Base-by-base conservation (phyloP, 768 basidiomycete genomes). In the Russula vinacea region DNA sequence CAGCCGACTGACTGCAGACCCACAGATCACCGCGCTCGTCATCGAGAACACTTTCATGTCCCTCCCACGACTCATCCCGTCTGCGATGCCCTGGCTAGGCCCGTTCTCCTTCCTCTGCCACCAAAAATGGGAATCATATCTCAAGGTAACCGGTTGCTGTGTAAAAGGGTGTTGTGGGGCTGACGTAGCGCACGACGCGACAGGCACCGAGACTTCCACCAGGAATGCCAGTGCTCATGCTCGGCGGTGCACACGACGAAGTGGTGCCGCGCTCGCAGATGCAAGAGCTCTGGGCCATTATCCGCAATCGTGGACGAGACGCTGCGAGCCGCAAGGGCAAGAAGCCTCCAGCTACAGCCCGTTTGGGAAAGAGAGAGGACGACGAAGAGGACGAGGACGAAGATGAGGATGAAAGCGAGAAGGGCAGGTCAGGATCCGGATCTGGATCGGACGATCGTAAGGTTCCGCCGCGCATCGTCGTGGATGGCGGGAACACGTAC, bases 1-100 rank as follows among this genome's bases (percentile, higher is more conserved):
- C n/a, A 4, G 17, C 16, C 22, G 24, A n/a, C 7, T 55, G 4
- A 13, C 45, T 45, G 6, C 26, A 57, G 42, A 19, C 26, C 56
- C 47, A 45, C 67, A 92, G 89, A 85, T 96, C 61, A 62, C 78
- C 19, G 94, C 88, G 0, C 79, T 97, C 17, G 83, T 98, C 61
- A 80, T 98, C 62, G 95, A 98, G 78, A 98, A 97, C 73, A 96
- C 95, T 0, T 97, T 97, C 74, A 84, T 89, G 39, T 92, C 89
- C 47, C 82, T 98, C 33, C 88, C 88, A 6, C 82, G 80, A 56
- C 83, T 96, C 17, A 84, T 97, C n/a, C 94, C 92, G 0, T 78
- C 84, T 65, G 84, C 88, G 17, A 77, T 97, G 39, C 94, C 94
- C 7, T 72, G 83, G 37, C 80, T 94, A 35, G 79, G 83, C 0